Evolutionary conservation across 164 flowering plant genomes (phyloP).

Genomic region (Vitis cinerea): DNA sequence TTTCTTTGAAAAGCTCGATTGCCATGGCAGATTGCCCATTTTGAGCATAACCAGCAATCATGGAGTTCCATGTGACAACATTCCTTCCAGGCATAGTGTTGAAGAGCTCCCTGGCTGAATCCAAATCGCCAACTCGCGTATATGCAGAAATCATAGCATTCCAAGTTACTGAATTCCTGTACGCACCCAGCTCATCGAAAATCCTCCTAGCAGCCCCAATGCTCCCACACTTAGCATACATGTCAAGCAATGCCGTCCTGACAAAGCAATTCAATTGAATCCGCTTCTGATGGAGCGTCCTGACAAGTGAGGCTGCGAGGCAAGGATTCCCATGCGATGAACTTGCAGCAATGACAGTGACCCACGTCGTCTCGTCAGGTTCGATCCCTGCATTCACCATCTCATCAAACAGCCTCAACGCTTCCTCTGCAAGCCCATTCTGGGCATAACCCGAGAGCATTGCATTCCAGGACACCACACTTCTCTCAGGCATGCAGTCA

Average conservation of each 20-base stretch:
- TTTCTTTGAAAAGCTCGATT: conserved; percentile 59
- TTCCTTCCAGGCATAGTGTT: conserved; percentile 55
- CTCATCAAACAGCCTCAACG: conserved; percentile 45
- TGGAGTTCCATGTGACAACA: conserved; percentile 74
- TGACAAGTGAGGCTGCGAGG: conserved; percentile 52
- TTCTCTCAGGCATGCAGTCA: conserved; percentile 61
- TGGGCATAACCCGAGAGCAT: conserved; percentile 75
- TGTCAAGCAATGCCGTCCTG: conserved; percentile 50
- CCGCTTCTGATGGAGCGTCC: conserved; percentile 30
- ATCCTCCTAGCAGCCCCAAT: conserved; percentile 41
- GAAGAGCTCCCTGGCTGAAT: conserved; percentile 54
- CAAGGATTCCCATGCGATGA: conserved; percentile 43
- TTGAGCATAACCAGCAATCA: conserved; percentile 81
- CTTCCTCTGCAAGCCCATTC: conserved; percentile 51
- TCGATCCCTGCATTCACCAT: conserved; percentile 45
- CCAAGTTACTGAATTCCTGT: conserved; percentile 59
- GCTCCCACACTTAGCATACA: conserved; percentile 53
- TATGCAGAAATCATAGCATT: conserved; percentile 81
- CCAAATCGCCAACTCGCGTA: conserved; percentile 47
- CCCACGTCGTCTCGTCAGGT: conserved; percentile 75
- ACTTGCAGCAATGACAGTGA: conserved; percentile 49
- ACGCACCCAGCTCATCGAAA: conserved; percentile 49
- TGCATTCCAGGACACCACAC: conserved; percentile 81
- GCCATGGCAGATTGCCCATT: conserved; percentile 64
- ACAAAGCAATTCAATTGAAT: conserved; percentile 42